A percentile compares a stretch with the other conserved stretches of the same genome.
Evolutionary conservation across 805 yeast species (phyloP).

Genomic region (Candida andamanensis): DNA sequence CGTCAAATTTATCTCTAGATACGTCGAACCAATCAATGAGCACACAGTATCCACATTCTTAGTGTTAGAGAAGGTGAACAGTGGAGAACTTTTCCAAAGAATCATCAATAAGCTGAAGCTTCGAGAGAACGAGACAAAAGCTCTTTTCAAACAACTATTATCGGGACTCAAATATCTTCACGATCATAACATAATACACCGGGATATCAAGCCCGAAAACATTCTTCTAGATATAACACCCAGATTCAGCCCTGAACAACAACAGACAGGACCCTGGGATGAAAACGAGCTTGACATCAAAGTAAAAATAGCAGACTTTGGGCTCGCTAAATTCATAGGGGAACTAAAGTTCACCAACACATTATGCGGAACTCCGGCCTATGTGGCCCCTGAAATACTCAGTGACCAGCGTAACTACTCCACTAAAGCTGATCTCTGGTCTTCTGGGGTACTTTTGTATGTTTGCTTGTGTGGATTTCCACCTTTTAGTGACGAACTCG

Average conservation of each 20-base stretch:
- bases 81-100: conserved; percentile 72
- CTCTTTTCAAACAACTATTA: conserved; percentile 47
- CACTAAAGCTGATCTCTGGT: conserved; percentile 77
- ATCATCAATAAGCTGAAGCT: conserved; percentile 60
- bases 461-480: conserved; percentile 83
- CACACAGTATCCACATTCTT: conserved; percentile 51
- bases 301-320: conserved; percentile 82
- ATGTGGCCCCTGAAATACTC: conserved; percentile 78
- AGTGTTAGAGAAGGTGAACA: conserved; percentile 67
- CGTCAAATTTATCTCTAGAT: conserved; percentile 57
- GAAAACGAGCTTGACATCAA: conserved; percentile 52
- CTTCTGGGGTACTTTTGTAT: conserved; percentile 71
- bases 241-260: conserved; percentile 21
- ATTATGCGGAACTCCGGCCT: conserved; percentile 82
- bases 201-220: conserved; percentile 44
- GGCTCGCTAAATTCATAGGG: conserved; percentile 65
- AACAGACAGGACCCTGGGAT: conserved; percentile 53
- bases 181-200: conserved; percentile 36
- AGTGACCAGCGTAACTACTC: conserved; percentile 55
- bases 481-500: conserved; percentile 77
- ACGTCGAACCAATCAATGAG: conserved; percentile 49
- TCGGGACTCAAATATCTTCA: conserved; percentile 37
- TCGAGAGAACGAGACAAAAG: conserved; percentile 57
- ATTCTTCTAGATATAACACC: conserved; percentile 47
- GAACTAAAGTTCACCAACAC: conserved; percentile 72